Percentiles rank a stretch among this genome's conserved stretches.
These are phyloP conservation scores for Ceratobasidium sp. DNA, from an alignment of 1,284 basidiomycete species.

Conservation along the genomic window DNA sequence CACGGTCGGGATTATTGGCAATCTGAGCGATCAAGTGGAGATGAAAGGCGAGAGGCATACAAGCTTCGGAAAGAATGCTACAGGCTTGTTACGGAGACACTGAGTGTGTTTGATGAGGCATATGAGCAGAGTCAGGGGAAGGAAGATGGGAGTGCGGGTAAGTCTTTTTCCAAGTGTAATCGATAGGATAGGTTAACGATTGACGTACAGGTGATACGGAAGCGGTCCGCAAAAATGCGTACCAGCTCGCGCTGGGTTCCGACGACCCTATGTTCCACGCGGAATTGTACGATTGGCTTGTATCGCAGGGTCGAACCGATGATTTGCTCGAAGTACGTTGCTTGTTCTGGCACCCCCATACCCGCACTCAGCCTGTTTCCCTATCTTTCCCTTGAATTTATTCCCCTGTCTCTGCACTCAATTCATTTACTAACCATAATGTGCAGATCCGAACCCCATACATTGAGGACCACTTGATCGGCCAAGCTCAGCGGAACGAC, in stretches of 20 bases:
- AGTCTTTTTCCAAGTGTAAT: constrained; percentile 42
- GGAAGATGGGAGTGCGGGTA: constrained; percentile 53
- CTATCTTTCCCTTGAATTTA: neutral
- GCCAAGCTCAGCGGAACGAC: constrained; percentile 76
- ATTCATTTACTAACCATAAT: constrained; percentile 17
- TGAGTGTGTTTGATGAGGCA: constrained; percentile 75
- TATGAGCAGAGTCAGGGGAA: constrained; percentile 46
- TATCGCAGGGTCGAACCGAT: constrained; percentile 77
- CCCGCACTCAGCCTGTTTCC: constrained; percentile 20
- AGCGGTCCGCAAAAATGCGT: constrained; percentile 71
- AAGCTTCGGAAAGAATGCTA: constrained; percentile 78
- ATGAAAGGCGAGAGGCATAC: constrained; percentile 65
- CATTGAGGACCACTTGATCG: constrained; percentile 81
- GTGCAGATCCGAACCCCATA: constrained; percentile 77
- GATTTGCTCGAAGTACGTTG: constrained; percentile 81
- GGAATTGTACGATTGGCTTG: constrained; percentile 92
- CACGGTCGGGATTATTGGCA: constrained; percentile 79
- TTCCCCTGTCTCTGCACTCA: constrained; percentile 5
- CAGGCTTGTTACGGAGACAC: constrained; percentile 77
- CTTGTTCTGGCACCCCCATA: neutral
- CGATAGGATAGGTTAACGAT: constrained; percentile 36
- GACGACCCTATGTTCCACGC: constrained; percentile 95
- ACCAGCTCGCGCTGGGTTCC: constrained; percentile 79
- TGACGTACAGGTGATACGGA: constrained; percentile 60
- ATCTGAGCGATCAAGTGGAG: constrained; percentile 62